A percentile compares a stretch with the other conserved stretches of the same genome.
These are phyloP conservation scores for Macrophomina tecta DNA, from an alignment of 2,329 filamentous ascomycete species.

Conservation along the genomic window DNA sequence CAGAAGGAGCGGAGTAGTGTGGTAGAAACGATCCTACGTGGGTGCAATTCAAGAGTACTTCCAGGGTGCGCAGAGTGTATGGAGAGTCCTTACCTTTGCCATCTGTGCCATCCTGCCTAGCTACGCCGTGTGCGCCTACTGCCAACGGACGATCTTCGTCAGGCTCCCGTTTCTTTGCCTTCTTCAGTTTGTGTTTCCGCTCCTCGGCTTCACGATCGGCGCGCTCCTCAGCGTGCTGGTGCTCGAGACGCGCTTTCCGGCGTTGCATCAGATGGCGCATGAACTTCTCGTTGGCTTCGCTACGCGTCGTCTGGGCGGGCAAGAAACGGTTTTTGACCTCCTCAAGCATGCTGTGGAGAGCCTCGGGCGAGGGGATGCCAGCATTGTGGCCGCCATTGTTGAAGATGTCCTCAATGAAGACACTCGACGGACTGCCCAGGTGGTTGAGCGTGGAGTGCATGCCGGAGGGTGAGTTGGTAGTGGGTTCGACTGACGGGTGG, in stretches of 20 bases:
- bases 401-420: constrained; percentile 72
- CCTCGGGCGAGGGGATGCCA: constrained; percentile 62
- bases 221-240: constrained; percentile 57
- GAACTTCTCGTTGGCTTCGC: constrained; percentile 71
- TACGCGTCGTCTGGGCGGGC: constrained; percentile 56
- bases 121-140: constrained; percentile 67
- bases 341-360: constrained; percentile 68
- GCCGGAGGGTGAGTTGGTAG: constrained; percentile 59
- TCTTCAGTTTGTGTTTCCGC: constrained; percentile 52
- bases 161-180: constrained; percentile 80
- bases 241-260: constrained; percentile 66
- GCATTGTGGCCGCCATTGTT: constrained; percentile 64
- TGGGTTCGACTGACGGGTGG: constrained; percentile 52
- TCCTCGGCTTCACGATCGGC: constrained; percentile 58
- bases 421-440: constrained; percentile 62
- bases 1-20: not conserved
- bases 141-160: constrained; percentile 66
- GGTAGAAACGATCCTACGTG: not conserved
- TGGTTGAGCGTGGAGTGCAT: constrained; percentile 64
- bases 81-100: constrained; percentile 57
- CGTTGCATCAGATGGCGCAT: constrained; percentile 73
- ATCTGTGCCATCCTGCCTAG: constrained; percentile 68
- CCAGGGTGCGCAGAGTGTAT: not conserved
- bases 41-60: not conserved
- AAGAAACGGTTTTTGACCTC: constrained; percentile 65